phyloP scores from a whole-genome alignment of 345 rosid species.

The Balakata baccata region DNA sequence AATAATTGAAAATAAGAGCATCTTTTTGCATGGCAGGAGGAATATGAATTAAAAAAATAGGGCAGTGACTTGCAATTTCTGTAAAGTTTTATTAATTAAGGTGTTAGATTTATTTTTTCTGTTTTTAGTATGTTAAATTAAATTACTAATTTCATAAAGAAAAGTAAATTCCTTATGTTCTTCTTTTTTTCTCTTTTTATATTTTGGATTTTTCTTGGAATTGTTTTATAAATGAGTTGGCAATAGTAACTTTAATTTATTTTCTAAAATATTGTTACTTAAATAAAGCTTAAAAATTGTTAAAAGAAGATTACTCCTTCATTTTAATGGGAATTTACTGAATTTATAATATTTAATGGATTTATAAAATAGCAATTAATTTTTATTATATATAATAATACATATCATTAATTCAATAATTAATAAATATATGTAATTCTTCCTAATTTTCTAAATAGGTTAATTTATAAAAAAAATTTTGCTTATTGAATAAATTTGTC shows the following conservation, averaged over 20 bases:
- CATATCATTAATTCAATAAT: too few relatives aligned
- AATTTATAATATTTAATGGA: too few relatives aligned
- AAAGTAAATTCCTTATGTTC: not conserved
- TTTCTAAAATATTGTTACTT: constrained; percentile 24
- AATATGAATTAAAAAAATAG: constrained; percentile 18
- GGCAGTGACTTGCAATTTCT: constrained; percentile 34
- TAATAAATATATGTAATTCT: too few relatives aligned
- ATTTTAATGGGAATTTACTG: too few relatives aligned
- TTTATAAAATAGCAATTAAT: too few relatives aligned
- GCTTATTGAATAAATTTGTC: too few relatives aligned
- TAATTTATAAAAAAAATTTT: too few relatives aligned
- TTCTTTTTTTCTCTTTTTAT: not conserved
- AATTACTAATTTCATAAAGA: not conserved
- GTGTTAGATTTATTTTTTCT: not conserved
- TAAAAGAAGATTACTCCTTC: not conserved
- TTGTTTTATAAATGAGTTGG: constrained; percentile 34
- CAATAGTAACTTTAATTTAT: constrained; percentile 23
- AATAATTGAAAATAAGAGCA: constrained; percentile 23
- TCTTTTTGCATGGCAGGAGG: constrained; percentile 17
- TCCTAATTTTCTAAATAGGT: too few relatives aligned
- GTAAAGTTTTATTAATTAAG: constrained; percentile 16
- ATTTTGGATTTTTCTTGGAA: not conserved
- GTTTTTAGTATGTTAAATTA: constrained; percentile 3
- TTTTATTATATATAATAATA: too few relatives aligned
- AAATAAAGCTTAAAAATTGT: constrained; percentile 9